These are phyloP conservation scores for Hypoxylon rickii DNA, from an alignment of 495 filamentous ascomycete genomes.

Conservation along the genomic window DNA sequence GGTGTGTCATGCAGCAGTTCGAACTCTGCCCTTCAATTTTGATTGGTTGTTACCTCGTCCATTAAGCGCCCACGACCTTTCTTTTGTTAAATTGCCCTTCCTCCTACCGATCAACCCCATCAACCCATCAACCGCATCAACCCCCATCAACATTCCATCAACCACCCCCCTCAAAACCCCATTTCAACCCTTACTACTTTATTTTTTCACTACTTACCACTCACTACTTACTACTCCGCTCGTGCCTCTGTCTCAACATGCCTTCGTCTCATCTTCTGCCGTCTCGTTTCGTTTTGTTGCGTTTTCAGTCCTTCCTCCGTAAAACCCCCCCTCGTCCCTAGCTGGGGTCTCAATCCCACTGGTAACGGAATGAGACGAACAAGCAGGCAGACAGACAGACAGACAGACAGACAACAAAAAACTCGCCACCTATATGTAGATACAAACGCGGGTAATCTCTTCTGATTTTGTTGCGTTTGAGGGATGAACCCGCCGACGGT, in stretches of 20 bases:
- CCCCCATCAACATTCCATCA: too few species aligned
- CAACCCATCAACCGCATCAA: neutral
- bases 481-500: neutral
- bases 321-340: neutral
- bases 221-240: neutral
- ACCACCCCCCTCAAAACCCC: neutral
- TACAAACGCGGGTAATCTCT: neutral
- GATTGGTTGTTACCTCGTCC: slow-evolving; percentile 12
- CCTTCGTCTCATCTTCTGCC: neutral
- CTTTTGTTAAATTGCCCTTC: slow-evolving; percentile 20
- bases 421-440: too few species aligned
- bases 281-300: slow-evolving; percentile 3
- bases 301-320: slow-evolving; percentile 17
- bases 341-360: slow-evolving; percentile 15
- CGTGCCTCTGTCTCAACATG: slow-evolving; percentile 5
- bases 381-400: neutral
- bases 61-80: slow-evolving; percentile 37
- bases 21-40: slow-evolving; percentile 8
- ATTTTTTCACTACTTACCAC: neutral
- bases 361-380: slow-evolving; percentile 3
- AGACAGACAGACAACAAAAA: neutral
- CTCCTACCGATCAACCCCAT: neutral
- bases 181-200: neutral
- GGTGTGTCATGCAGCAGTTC: slow-evolving; percentile 37
- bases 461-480: neutral